A percentile compares a stretch with the other conserved stretches of the same genome.
Conservation (phyloP, 2,329 filamentous ascomycete genomes). For the Cercospora sojina region DNA sequence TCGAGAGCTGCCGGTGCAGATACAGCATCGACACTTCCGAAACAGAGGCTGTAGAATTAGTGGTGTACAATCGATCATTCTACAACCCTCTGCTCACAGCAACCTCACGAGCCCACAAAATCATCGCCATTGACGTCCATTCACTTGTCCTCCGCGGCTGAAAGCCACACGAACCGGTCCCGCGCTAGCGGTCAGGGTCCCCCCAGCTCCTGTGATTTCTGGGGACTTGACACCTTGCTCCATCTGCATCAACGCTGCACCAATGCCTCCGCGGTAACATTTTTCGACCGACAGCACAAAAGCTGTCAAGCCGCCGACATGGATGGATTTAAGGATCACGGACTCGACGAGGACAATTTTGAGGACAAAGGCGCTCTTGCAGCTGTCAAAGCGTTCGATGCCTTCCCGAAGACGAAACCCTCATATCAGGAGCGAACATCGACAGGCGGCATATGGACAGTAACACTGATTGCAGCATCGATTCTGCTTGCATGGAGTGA, state of each 20-base stretch:
- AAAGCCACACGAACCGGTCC: background rate
- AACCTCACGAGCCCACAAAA: background rate
- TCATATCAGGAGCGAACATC: constrained; percentile 83
- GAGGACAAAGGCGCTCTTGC: constrained; percentile 59
- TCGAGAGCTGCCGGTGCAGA: background rate
- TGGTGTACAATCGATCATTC: too few species aligned
- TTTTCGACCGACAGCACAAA: constrained; percentile 8
- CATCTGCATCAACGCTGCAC: constrained; percentile 1
- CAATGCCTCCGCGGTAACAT: constrained; percentile 24
- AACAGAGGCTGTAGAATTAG: background rate
- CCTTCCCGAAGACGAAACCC: constrained; percentile 95
- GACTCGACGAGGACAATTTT: constrained; percentile 76
- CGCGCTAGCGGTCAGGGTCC: background rate
- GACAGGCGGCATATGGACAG: constrained; percentile 90
- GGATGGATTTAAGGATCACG: constrained; percentile 74
- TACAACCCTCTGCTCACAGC: background rate
- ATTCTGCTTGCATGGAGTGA: constrained; percentile 75
- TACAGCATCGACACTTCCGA: background rate
- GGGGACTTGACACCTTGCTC: constrained; percentile 8
- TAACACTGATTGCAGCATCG: constrained; percentile 74
- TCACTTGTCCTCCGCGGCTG: background rate
- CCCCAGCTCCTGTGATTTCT: constrained; percentile 4
- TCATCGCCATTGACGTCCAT: background rate
- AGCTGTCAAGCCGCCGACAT: constrained; percentile 47
- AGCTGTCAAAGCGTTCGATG: constrained; percentile 83